Conservation (phyloP, 805 yeast species). For the Brettanomyces sp. region DNA sequence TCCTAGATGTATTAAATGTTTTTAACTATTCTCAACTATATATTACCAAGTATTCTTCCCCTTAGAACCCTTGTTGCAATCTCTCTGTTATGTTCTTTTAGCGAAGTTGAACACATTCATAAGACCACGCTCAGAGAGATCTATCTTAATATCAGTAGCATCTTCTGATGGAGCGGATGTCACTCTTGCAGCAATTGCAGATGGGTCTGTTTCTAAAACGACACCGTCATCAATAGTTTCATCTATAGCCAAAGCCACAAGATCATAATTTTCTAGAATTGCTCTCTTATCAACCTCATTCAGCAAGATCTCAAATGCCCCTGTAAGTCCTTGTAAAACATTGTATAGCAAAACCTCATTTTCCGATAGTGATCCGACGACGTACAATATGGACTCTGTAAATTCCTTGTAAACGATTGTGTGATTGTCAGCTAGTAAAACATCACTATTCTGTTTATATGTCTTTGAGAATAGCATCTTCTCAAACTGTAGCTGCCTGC, state of each 20-base stretch:
- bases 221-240: conserved; percentile 93
- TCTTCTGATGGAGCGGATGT: conserved; percentile 79
- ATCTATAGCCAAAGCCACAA: conserved; percentile 78
- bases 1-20: neutral
- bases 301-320: conserved; percentile 71
- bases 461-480: conserved; percentile 61
- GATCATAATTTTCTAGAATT: conserved; percentile 74
- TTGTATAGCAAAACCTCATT: conserved; percentile 76
- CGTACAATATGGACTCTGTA: conserved; percentile 62
- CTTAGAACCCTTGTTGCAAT: conserved; percentile 29
- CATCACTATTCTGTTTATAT: conserved; percentile 72
- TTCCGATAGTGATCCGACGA: conserved; percentile 71
- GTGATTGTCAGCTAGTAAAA: conserved; percentile 68
- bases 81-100: conserved; percentile 48
- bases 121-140: conserved; percentile 65
- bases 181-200: conserved; percentile 80
- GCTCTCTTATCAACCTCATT: conserved; percentile 69
- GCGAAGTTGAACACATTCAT: conserved; percentile 85
- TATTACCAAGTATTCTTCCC: neutral
- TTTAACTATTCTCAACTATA: neutral
- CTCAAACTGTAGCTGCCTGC: conserved; percentile 74
- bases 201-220: conserved; percentile 81
- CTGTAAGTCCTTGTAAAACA: conserved; percentile 67
- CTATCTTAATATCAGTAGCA: conserved; percentile 46
- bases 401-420: conserved; percentile 81